A percentile compares a stretch with the other conserved stretches of the same genome.
Conservation (phyloP, 306 rosid species). For the Quercus robur region DNA sequence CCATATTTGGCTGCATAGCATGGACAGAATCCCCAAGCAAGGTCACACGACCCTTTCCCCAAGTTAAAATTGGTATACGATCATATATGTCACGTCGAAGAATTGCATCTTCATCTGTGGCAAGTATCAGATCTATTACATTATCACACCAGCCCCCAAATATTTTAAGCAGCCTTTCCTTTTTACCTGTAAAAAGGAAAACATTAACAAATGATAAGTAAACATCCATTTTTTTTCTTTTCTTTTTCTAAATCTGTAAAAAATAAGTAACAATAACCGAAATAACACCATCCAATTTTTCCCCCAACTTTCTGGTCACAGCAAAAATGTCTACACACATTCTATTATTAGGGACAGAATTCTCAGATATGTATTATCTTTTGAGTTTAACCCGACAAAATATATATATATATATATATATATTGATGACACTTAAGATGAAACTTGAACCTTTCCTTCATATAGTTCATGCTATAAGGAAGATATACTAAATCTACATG, state of each 20-base stretch:
- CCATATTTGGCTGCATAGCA: conserved; percentile 99
- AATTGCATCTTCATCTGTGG: conserved; percentile 85
- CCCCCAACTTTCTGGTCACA: neutral
- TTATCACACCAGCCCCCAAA: conserved; percentile 97
- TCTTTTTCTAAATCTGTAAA: neutral
- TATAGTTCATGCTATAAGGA: neutral
- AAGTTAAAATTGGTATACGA: conserved; percentile 64
- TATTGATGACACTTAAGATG: neutral
- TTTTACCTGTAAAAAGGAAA: conserved; percentile 54
- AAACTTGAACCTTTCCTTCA: neutral
- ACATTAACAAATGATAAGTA: conserved; percentile 1
- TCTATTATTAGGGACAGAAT: neutral
- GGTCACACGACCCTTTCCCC: conserved; percentile 95
- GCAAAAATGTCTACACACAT: neutral
- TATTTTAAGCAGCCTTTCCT: conserved; percentile 66
- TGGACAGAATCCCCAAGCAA: conserved; percentile 96
- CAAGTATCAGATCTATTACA: conserved; percentile 65
- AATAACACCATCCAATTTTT: neutral
- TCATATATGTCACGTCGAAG: conserved; percentile 94
- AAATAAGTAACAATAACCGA: neutral
- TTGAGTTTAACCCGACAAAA: neutral
- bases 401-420: too few relatives aligned
- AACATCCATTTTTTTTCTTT: neutral
- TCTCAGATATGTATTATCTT: neutral
- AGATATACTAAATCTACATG: neutral